A percentile compares a stretch with the other conserved stretches of the same genome.
Evolutionary conservation across 1,139 yeast species (phyloP).

Genomic region (Yamadazyma spencermartinsiae): DNA sequence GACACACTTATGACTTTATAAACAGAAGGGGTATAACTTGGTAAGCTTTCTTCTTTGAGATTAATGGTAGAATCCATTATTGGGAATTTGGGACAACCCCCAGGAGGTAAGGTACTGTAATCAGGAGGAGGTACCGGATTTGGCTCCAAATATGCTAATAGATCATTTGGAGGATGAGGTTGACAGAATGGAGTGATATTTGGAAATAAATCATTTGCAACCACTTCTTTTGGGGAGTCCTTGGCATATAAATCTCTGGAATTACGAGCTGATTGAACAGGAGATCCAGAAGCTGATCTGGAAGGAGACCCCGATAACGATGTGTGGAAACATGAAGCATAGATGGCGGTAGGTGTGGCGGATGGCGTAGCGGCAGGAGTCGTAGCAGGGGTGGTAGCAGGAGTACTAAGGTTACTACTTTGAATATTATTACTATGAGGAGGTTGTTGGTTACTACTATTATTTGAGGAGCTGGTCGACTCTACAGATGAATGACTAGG

Average conservation of each 20-base stretch:
- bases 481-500: slow-evolving; percentile 3
- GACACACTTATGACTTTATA: slow-evolving; percentile 53
- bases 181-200: background rate
- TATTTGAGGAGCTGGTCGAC: background rate
- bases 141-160: slow-evolving; percentile 49
- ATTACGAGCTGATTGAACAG: background rate
- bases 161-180: slow-evolving; percentile 17
- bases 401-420: background rate
- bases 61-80: slow-evolving; percentile 19
- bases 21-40: slow-evolving; percentile 58
- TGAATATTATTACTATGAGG: background rate
- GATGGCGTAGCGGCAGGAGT: slow-evolving; percentile 1
- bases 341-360: background rate
- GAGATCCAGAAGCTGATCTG: slow-evolving; percentile 1
- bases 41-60: slow-evolving; percentile 29
- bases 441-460: background rate
- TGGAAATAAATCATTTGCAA: background rate
- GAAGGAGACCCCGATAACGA: slow-evolving; percentile 1
- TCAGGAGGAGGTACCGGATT: slow-evolving; percentile 51
- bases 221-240: background rate
- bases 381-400: background rate
- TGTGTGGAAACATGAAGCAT: background rate
- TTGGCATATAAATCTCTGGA: background rate
- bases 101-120: slow-evolving; percentile 45
- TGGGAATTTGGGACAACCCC: slow-evolving; percentile 55